Base-by-base conservation (phyloP, 1,284 basidiomycete species). In the Rhodotorula sp. region DNA sequence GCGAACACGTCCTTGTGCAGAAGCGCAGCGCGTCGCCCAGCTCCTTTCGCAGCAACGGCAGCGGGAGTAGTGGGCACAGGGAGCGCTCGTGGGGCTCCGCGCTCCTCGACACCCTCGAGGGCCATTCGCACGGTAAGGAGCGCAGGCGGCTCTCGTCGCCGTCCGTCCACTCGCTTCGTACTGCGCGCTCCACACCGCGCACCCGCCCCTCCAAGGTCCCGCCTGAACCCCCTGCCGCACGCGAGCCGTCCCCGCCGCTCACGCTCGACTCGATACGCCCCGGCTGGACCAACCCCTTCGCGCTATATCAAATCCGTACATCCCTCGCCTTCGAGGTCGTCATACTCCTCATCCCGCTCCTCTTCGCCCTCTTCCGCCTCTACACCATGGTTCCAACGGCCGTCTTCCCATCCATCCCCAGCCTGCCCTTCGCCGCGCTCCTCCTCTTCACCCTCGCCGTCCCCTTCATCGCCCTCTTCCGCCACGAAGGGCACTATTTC, bases 381-480 rank as follows among this genome's bases (percentile, higher is more conserved):
- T 60, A 65, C 44, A 41, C 61, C 44, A 68, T 78, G 56, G 32
- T 12, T 0, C 76, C 73, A 15, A 62, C 72, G 8, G 29, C 65
- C 41, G 37, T 66, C 50, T 75, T 75, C 27, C 75, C 69, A 5
- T 36, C 53, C 6, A 59, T 73, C 44, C 66, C 68, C 1, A 36
- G 61, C 7, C 58, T 79, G 17, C 77, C 78, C 2, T 44, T 77
- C 53, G 58, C 61, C 3, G 68, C 66, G 25, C 67, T 78, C 53
- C 37, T 71, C 37, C 44, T 76, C 44, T 69, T 76, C 56, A 66
- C 75, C 56, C 37, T 68, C n/a, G 51, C 69, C 3, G 66, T 78
- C 25, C 78, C 78, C 7, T 73, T 78, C 69, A 71, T 78, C 62
- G 63, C 78, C 32, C 72, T 79, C 32, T 77, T 78, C 60, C 78